phyloP scores from a whole-genome alignment of 106 monocot species.

The Dioscorea alata region DNA sequence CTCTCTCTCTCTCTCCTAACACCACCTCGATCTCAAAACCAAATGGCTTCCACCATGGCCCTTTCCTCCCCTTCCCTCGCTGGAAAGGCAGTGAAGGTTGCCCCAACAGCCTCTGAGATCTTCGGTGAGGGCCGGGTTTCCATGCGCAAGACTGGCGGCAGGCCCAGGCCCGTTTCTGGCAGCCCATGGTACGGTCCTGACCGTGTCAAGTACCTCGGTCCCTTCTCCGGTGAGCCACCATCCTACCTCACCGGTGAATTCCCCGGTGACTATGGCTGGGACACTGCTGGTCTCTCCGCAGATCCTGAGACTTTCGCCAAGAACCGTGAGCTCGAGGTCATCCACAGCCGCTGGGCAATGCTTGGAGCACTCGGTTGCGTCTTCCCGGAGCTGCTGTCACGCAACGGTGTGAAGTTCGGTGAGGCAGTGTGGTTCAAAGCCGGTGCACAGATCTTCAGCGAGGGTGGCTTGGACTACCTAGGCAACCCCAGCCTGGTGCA shows the following conservation, averaged over 20 bases:
- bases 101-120: conserved; percentile 10
- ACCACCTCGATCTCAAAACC: not conserved
- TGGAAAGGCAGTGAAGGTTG: conserved; percentile 18
- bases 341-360: conserved; percentile 19
- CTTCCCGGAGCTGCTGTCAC: conserved; percentile 35
- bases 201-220: conserved; percentile 24
- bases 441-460: conserved; percentile 39
- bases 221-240: conserved; percentile 21
- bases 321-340: conserved; percentile 23
- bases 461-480: conserved; percentile 46
- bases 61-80: conserved; percentile 30
- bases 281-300: conserved; percentile 20
- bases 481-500: conserved; percentile 58
- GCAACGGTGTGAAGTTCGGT: conserved; percentile 41
- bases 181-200: conserved; percentile 26
- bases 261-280: conserved; percentile 23
- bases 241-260: conserved; percentile 19
- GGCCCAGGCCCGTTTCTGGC: conserved; percentile 2
- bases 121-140: conserved; percentile 17
- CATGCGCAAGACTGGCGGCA: conserved; percentile 21
- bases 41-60: conserved; percentile 23
- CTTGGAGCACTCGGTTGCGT: conserved; percentile 23
- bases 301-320: conserved; percentile 36
- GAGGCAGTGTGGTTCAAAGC: conserved; percentile 47
- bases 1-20: not conserved